Conservation (phyloP, 78 protist species). For the Monocercomonoides exilis region DNA sequence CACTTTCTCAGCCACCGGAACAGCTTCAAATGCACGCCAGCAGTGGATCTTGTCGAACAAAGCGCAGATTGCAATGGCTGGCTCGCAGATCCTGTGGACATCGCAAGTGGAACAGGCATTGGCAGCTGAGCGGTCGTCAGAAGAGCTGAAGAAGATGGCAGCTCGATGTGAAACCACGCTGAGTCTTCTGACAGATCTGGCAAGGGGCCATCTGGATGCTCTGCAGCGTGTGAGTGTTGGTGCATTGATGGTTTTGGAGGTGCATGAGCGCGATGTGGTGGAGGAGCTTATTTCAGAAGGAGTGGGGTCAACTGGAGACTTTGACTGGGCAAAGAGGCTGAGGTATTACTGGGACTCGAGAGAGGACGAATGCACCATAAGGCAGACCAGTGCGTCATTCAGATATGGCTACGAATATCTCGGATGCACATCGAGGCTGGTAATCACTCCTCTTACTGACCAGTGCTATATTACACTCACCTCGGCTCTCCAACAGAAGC, state of each 20-base stretch:
- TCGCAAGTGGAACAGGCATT: slow-evolving; percentile 35
- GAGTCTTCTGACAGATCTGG: background rate
- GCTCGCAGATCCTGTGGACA: slow-evolving; percentile 53
- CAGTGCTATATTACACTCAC: slow-evolving; percentile 37
- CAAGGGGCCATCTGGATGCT: slow-evolving; percentile 24
- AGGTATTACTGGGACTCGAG: background rate
- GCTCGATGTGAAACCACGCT: background rate
- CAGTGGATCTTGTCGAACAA: background rate
- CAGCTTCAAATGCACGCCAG: background rate
- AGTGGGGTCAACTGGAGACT: slow-evolving; percentile 21
- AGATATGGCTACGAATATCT: slow-evolving; percentile 70
- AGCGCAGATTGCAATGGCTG: slow-evolving; percentile 27
- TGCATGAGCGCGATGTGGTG: slow-evolving; percentile 71
- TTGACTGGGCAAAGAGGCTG: slow-evolving; percentile 64
- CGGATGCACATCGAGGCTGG: slow-evolving; percentile 63
- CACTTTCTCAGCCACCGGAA: background rate
- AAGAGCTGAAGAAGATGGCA: background rate
- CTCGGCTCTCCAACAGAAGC: slow-evolving; percentile 18
- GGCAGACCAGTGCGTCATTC: slow-evolving; percentile 23
- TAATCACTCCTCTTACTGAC: slow-evolving; percentile 68
- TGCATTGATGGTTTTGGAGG: slow-evolving; percentile 66
- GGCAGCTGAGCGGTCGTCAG: background rate
- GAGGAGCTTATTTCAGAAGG: slow-evolving; percentile 24
- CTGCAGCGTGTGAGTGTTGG: slow-evolving; percentile 38
- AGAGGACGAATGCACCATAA: background rate